A percentile compares a stretch with the other conserved stretches of the same genome.
Evolutionary conservation across 2,329 filamentous ascomycete genomes (phyloP).

Genomic region (Keithomyces neogunnii): DNA sequence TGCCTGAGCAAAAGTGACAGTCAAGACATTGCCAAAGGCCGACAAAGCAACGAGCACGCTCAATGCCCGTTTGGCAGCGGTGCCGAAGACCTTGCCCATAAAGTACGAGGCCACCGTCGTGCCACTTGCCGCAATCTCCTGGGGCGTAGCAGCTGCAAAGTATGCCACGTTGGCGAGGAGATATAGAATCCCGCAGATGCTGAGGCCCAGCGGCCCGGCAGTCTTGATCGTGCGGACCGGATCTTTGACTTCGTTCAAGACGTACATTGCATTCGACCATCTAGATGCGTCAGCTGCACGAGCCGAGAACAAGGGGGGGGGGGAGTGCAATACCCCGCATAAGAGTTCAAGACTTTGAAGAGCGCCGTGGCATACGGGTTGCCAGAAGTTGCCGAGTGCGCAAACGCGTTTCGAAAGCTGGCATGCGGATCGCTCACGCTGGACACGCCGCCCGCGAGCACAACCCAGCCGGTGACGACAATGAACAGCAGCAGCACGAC

Average conservation of each 20-base stretch:
- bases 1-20: no score
- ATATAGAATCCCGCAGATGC: conserved; percentile 51
- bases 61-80: conserved; percentile 42
- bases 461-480: conserved; percentile 51
- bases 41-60: no score
- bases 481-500: conserved; percentile 51
- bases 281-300: background rate
- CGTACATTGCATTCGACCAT: conserved; percentile 58
- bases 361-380: conserved; percentile 49
- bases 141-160: conserved; percentile 53
- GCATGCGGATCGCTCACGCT: conserved; percentile 36
- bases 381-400: conserved; percentile 13
- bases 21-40: no score
- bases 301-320: background rate
- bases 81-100: conserved; percentile 54
- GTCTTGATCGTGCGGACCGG: conserved; percentile 45
- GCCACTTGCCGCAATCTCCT: conserved; percentile 47
- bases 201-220: conserved; percentile 50
- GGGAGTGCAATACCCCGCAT: conserved; percentile 34
- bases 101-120: conserved; percentile 53
- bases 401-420: conserved; percentile 50
- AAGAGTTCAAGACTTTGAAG: conserved; percentile 51
- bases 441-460: conserved; percentile 38
- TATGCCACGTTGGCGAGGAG: conserved; percentile 58
- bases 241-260: conserved; percentile 47